Evolutionary conservation across 2,329 filamentous ascomycete species (phyloP).

Genomic region (Penicillium sp.): DNA sequence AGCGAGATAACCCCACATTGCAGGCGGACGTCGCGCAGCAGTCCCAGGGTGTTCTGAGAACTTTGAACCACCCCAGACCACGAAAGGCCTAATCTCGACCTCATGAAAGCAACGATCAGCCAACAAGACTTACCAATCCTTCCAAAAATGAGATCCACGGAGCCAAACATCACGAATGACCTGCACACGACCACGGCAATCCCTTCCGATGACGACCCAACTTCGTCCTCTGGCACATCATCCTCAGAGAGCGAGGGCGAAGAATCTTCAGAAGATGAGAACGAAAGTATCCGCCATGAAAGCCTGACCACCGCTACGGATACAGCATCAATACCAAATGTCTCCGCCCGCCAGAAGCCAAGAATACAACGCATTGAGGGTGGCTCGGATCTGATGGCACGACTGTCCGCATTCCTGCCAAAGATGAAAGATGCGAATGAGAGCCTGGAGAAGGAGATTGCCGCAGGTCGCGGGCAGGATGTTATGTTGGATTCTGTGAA

Average conservation of each 20-base stretch:
- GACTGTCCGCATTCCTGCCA: slow-evolving; percentile 43
- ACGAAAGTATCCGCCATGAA: slow-evolving; percentile 19
- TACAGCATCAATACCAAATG: slow-evolving; percentile 24
- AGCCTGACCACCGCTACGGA: background rate
- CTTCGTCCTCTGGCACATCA: slow-evolving; percentile 25
- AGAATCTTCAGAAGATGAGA: slow-evolving; percentile 23
- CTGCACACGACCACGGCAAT: slow-evolving; percentile 3
- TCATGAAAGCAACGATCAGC: too few species aligned
- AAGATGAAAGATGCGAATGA: slow-evolving; percentile 46
- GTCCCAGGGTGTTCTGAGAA: too few species aligned
- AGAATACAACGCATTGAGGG: slow-evolving; percentile 30
- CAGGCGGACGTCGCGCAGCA: too few species aligned
- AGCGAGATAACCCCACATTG: too few species aligned
- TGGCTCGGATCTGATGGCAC: slow-evolving; percentile 33
- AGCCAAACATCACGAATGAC: slow-evolving; percentile 1
- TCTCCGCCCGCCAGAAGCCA: slow-evolving; percentile 35
- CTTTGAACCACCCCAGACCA: too few species aligned
- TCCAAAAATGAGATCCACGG: slow-evolving; percentile 11
- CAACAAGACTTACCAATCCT: too few species aligned
- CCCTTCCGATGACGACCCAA: slow-evolving; percentile 17
- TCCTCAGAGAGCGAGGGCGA: slow-evolving; percentile 26
- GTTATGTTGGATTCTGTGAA: slow-evolving; percentile 36
- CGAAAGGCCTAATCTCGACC: too few species aligned
- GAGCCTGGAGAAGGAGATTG: slow-evolving; percentile 39
- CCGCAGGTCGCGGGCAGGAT: slow-evolving; percentile 32